Conservation (phyloP, 169 alveolate genomes). For the Nephromyces sp. region DNA sequence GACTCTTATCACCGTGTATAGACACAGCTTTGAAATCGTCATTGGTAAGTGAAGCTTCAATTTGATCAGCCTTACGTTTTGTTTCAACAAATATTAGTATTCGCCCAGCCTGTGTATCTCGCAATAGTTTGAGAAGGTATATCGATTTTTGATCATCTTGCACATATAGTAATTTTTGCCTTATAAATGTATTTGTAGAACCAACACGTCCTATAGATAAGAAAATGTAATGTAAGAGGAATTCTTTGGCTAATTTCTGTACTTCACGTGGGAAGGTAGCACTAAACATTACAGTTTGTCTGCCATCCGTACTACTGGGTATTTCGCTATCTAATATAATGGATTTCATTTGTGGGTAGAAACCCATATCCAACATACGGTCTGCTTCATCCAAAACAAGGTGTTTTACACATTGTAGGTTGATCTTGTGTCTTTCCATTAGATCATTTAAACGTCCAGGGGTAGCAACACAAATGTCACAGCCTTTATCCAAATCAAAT, state of each 20-base stretch:
- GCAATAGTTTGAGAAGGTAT: constrained; percentile 56
- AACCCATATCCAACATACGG: constrained; percentile 92
- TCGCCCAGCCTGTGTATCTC: constrained; percentile 55
- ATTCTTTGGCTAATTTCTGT: constrained; percentile 79
- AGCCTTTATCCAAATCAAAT: constrained; percentile 81
- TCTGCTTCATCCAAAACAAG: constrained; percentile 96
- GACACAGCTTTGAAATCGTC: constrained; percentile 71
- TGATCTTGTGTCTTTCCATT: constrained; percentile 35
- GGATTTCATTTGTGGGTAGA: constrained; percentile 56
- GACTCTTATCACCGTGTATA: constrained; percentile 90
- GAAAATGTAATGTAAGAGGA: constrained; percentile 69
- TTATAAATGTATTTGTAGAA: constrained; percentile 84
- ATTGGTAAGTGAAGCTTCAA: constrained; percentile 59
- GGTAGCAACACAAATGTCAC: constrained; percentile 88
- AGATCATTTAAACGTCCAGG: constrained; percentile 90
- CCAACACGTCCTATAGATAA: constrained; percentile 85
- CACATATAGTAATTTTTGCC: constrained; percentile 64
- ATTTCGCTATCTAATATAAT: constrained; percentile 22
- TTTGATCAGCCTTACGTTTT: constrained; percentile 72
- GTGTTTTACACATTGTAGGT: constrained; percentile 36
- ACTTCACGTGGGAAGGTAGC: constrained; percentile 86
- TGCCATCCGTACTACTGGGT: constrained; percentile 29
- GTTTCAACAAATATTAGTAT: constrained; percentile 72
- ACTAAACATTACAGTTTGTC: constrained; percentile 85
- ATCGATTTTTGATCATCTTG: constrained; percentile 72